Conservation (phyloP, 139 green algal species). For the Chlorella sp. region DNA sequence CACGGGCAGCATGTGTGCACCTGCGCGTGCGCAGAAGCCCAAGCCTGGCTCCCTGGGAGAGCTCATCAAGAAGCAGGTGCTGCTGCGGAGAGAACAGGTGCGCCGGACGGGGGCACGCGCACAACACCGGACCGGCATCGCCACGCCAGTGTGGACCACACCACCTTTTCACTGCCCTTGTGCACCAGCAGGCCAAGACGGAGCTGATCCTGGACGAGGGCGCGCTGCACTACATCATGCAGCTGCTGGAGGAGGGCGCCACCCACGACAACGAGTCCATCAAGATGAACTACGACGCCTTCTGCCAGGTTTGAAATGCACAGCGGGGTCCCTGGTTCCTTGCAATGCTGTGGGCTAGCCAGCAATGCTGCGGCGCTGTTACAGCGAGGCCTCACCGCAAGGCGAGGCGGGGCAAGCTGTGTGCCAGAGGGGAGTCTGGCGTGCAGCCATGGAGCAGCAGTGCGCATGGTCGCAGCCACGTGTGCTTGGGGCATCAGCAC, state of each 20-base stretch:
- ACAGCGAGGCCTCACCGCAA: too few relatives aligned
- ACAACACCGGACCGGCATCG: not conserved
- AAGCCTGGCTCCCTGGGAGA: not conserved
- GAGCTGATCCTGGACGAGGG: constrained; percentile 28
- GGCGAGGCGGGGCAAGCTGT: too few relatives aligned
- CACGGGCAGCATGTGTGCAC: not conserved
- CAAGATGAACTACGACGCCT: constrained; percentile 63
- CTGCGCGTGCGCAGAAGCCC: not conserved
- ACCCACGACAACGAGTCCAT: constrained; percentile 13
- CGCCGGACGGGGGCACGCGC: too few relatives aligned
- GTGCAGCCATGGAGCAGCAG: too few relatives aligned
- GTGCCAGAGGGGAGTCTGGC: too few relatives aligned
- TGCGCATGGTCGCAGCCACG: too few relatives aligned
- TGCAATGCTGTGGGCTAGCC: too few relatives aligned
- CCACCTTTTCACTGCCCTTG: not conserved
- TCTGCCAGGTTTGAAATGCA: constrained; percentile 55
- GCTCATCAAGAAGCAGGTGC: not conserved
- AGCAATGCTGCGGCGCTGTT: too few relatives aligned
- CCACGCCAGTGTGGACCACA: not conserved
- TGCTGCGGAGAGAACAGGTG: not conserved
- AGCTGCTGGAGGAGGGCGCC: constrained; percentile 30
- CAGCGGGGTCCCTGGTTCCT: too few relatives aligned
- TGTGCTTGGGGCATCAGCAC: too few relatives aligned
- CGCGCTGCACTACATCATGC: constrained; percentile 21
- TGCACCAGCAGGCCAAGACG: not conserved